Evolutionary conservation across 2,329 filamentous ascomycete species (phyloP), one percentile per base, ranked within the genome.

Genomic region (Epichloe bromicola): DNA sequence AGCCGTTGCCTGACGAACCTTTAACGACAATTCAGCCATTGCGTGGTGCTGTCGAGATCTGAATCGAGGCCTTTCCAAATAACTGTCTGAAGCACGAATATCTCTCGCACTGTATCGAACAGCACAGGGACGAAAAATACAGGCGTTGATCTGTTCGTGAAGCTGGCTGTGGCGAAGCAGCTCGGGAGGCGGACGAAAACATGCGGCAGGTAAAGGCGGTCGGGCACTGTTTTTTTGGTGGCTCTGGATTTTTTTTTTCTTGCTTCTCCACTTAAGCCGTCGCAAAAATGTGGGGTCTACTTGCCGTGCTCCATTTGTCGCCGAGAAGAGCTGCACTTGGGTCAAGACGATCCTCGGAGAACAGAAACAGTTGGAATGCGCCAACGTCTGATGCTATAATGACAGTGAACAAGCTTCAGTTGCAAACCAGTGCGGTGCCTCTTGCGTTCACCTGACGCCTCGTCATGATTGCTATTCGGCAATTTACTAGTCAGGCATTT

Each of bases 21-120:
- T 70, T 58, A 74, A 63, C 57, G 70, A 69, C 51, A 68, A 64
- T 49, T 74, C 70, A 56, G 65, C 66, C 71, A 74, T 74, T 37
- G 30, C 36, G 48, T 33, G 43, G n/a, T 43, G n/a, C 12, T 20
- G 30, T 42, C 14, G n/a, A 20, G 11, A 15, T 41, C 30, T 6
- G 15, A 17, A 41, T 20, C 12, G 19, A 23, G 36, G 23, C 20
- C n/a, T 4, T 33, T 7, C 7, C 34, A 37, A 7, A 6, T 19
- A 2, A n/a, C 15, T 11, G 14, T 12, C 30, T 45, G 19, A 12
- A 7, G 41, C 33, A 10, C 14, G 5, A 19, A 8, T 26, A 26
- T 15, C 4, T 19, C 6, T 15, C 14, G 8, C 14, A 41, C 23
- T 8, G 8, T 39, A 10, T 41, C 23, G 4, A 26, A 34, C 20